These are phyloP conservation scores for Lyophyllum atratum DNA, from an alignment of 768 basidiomycete species.

Conservation along the genomic window DNA sequence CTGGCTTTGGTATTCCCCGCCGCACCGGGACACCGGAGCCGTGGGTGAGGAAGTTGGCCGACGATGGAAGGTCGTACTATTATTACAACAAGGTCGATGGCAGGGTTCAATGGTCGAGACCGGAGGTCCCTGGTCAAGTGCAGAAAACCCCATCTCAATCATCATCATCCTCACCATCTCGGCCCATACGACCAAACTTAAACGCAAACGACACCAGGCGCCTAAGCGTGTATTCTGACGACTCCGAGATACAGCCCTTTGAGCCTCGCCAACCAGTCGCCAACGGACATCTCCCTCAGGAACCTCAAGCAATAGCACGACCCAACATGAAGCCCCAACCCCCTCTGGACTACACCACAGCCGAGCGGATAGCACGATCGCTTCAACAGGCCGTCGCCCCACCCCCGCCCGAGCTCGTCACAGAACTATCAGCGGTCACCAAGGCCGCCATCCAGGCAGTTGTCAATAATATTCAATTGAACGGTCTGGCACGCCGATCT, in stretches of 20 bases:
- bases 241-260: conserved; percentile 68
- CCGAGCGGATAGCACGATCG: conserved; percentile 66
- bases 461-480: conserved; percentile 56
- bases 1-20: conserved; percentile 63
- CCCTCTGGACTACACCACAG: conserved; percentile 56
- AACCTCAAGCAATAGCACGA: conserved; percentile 11
- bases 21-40: conserved; percentile 71
- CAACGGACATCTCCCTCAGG: conserved; percentile 26
- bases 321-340: conserved; percentile 20
- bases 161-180: conserved; percentile 21
- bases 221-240: conserved; percentile 76
- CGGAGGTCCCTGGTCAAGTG: conserved; percentile 36
- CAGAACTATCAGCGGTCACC: conserved; percentile 61
- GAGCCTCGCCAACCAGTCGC: conserved; percentile 33
- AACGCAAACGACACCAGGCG: conserved; percentile 41
- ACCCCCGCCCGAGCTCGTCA: conserved; percentile 55
- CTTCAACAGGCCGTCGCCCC: conserved; percentile 63
- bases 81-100: conserved; percentile 76
- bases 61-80: conserved; percentile 81
- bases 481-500: conserved; percentile 42
- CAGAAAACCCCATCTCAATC: conserved; percentile 14
- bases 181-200: conserved; percentile 31
- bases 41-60: conserved; percentile 81
- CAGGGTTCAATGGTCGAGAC: conserved; percentile 67
- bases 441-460: conserved; percentile 64